Evolutionary conservation across 805 yeast species (phyloP).

Genomic region (Torulaspora quercuum): DNA sequence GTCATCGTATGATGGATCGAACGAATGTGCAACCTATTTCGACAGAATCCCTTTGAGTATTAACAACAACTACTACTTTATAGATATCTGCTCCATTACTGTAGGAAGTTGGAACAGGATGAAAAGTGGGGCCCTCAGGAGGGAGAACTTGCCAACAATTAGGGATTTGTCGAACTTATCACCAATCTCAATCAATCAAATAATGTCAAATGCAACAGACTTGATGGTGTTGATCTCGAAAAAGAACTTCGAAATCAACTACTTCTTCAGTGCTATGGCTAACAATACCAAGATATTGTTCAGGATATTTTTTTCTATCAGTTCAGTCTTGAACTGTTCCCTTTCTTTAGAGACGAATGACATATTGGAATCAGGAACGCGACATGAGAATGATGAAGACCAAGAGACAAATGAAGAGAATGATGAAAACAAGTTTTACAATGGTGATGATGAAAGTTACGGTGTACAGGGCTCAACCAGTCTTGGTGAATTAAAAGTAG

Average conservation of each 20-base stretch:
- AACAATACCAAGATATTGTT: conserved; percentile 65
- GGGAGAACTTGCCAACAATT: conserved; percentile 39
- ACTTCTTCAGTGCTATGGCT: conserved; percentile 71
- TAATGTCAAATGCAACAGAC: conserved; percentile 65
- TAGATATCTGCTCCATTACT: conserved; percentile 63
- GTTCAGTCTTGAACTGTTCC: conserved; percentile 57
- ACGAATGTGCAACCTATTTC: conserved; percentile 26
- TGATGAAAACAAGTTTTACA: conserved; percentile 21
- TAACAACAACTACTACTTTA: conserved; percentile 64
- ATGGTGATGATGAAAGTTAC: background rate
- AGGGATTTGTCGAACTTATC: conserved; percentile 56
- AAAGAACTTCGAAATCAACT: conserved; percentile 68
- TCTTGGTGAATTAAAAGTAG: conserved; percentile 48
- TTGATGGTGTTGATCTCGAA: conserved; percentile 65
- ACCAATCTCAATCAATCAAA: conserved; percentile 58
- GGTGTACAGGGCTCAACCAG: conserved; percentile 16
- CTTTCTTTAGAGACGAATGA: conserved; percentile 46
- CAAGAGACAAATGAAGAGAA: conserved; percentile 11
- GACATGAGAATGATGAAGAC: conserved; percentile 21
- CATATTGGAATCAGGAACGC: conserved; percentile 18
- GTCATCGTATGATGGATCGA: conserved; percentile 12
- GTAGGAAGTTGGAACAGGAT: conserved; percentile 82
- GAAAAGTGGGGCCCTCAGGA: conserved; percentile 54
- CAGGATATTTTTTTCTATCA: conserved; percentile 67
- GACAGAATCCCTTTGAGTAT: conserved; percentile 50